These are phyloP conservation scores for Syzygium jambos DNA, from an alignment of 345 rosid species.

Conservation along the genomic window DNA sequence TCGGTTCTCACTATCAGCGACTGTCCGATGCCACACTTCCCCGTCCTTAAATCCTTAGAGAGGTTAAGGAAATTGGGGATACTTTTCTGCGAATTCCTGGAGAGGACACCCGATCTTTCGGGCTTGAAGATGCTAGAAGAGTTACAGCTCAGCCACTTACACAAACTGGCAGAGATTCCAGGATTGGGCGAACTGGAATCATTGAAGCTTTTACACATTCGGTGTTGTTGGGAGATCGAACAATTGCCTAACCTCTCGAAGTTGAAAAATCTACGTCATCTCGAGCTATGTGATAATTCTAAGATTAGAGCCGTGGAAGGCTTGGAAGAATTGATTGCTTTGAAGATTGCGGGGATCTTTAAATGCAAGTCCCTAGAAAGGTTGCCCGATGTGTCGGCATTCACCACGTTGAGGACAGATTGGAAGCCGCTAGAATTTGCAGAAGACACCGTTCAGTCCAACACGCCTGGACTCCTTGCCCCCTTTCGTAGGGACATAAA, in stretches of 20 bases:
- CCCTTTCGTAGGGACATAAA: no score
- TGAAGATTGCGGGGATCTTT: neutral
- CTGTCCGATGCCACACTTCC: neutral
- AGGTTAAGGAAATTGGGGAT: no score
- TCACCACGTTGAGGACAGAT: neutral
- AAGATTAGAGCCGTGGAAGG: neutral
- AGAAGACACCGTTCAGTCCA: neutral
- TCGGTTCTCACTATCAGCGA: neutral
- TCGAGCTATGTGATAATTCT: neutral
- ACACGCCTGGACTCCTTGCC: neutral
- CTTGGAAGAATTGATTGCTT: neutral
- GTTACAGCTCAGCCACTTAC: accelerated
- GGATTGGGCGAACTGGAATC: neutral
- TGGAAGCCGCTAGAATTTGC: neutral
- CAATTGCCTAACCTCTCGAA: neutral
- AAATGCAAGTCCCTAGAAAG: neutral
- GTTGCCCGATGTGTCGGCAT: neutral
- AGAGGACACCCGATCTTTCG: neutral
- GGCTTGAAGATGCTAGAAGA: neutral
- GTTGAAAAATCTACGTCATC: neutral
- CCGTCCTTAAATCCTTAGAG: no score
- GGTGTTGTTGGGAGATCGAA: neutral
- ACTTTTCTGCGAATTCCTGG: no score
- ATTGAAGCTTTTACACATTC: neutral
- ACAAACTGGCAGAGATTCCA: neutral